Conservation (phyloP, 106 monocot genomes). For the Triglochin maritima region DNA sequence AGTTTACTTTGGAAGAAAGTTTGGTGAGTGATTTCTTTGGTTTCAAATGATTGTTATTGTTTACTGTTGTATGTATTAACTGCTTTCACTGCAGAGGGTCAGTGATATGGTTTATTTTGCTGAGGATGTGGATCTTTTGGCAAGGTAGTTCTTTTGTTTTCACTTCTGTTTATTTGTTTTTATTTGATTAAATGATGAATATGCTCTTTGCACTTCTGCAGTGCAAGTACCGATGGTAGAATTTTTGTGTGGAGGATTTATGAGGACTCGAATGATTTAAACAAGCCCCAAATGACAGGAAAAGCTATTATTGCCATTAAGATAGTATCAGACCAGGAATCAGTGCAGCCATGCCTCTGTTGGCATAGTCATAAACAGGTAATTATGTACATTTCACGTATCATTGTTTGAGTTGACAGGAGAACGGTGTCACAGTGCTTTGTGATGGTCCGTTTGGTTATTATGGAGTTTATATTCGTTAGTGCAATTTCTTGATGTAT, state of each 20-base stretch:
- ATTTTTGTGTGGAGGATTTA: constrained; percentile 90
- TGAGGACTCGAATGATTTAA: constrained; percentile 75
- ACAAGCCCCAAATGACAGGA: constrained; percentile 78
- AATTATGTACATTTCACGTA: constrained; percentile 4
- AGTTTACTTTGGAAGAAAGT: not conserved
- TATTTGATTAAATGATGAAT: not conserved
- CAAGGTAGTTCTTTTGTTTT: constrained; percentile 39
- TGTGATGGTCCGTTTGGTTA: not conserved
- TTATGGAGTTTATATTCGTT: no score
- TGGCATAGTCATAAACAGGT: constrained; percentile 99
- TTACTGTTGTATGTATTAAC: not conserved
- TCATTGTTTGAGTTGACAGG: no score
- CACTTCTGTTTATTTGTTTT: constrained; percentile 2
- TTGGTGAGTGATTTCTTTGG: no score
- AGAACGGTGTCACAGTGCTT: not conserved
- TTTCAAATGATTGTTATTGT: no score
- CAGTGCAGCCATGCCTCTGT: constrained; percentile 83
- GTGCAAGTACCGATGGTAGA: constrained; percentile 95
- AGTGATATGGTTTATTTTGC: constrained; percentile 98
- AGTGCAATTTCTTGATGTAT: not conserved
- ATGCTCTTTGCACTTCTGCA: constrained; percentile 20
- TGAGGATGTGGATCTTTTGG: constrained; percentile 88
- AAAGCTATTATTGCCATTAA: constrained; percentile 70
- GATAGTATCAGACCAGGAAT: constrained; percentile 46
- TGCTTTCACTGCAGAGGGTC: constrained; percentile 45